Base-by-base conservation (phyloP, 805 yeast species). In the Hanseniaspora mollemarum region DNA sequence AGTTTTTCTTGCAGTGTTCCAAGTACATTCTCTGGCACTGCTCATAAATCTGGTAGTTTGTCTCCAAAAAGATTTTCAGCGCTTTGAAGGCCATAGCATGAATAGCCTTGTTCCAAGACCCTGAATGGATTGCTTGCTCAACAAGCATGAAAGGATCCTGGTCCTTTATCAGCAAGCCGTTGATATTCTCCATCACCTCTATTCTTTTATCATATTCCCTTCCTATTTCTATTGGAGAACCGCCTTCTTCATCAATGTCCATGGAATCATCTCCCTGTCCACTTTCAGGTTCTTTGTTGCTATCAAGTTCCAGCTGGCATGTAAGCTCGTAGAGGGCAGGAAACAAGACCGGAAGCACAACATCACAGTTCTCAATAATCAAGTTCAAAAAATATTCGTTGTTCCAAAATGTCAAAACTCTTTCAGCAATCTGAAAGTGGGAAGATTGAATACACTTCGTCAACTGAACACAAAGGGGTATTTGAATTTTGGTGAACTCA, bases 341-440 rank as follows among this genome's bases (percentile, higher is more conserved):
- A 67, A 87, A 92, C 33, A 92, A 78, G 42, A 92, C 87, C 26
- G 98, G 97, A 58, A 92, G 70, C 50, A 90, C 87, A 33, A 84
- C 88, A 59, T 87, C 95, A 8, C 94, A 88, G 64, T 84, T 84
- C 60, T 92, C 97, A 19, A 94, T 86, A 44, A 92, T 87, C 58
- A 90, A 69, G 38, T 87, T 83, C 56, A 88, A 76, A 65, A 92
- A 88, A 68, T 86, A 88, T 62, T 92, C 97, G 65, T 90, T 90
- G 60, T 86, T 84, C 92, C 96, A 92, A 66, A 80, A 87, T 62
- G 88, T 83, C 54, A 92, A 75, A 1, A 92, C 96, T 58, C 94
- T 87, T 67, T 92, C 98, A 53, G 94, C 83, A 24, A 92, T 96
- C 72, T 92, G 98, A 72, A 92, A 94, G 69, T 92, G 97, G 25